Evolutionary conservation across 495 filamentous ascomycete species (phyloP), one percentile per base, ranked within the genome.

Genomic region (Penicillium bialowiezense): DNA sequence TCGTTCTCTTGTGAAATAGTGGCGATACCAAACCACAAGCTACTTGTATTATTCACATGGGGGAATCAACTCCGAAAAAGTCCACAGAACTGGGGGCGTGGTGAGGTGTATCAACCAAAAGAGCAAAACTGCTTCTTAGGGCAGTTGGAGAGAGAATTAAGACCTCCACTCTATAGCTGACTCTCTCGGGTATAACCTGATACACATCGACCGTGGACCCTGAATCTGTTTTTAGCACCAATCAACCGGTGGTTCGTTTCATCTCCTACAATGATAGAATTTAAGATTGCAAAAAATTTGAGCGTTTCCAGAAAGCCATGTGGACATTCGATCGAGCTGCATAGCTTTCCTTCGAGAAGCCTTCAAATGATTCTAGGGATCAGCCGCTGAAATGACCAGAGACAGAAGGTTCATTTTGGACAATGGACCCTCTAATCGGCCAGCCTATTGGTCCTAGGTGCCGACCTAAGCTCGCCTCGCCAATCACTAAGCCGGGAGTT

Each of bases 181-280:
- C 23, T 26, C 23, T 34, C 18, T 44, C 41, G 29, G 41, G 18
- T 21, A 28, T 35, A 31, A 34, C 41, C 29, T 44, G 41, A 54
- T 55, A 55, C 52, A 43, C 44, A 47, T 52, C 50, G 45, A 28
- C 34, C 61, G 53, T 64, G 61, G 55, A 64, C 61, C 61, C 59
- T 59, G 61, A 58, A 56, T 59, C 61, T 64, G 61, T 64, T 64
- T 64, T 64, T 62, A 64, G 61, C 19, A 59, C 28, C 38, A 54
- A 51, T 53, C 42, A 58, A 58, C 48, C 44, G 39, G 45, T 61
- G 55, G 58, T 64, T 59, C 58, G 55, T 53, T 50, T 43, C 52
- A 40, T 34, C 23, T 50, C 18, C 21, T 44, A 26, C 34, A 19
- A 23, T 44, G 40, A 21, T 51, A 35, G 24, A 44, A 24, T 13